Evolutionary conservation across 2,329 filamentous ascomycete genomes (phyloP).

Genomic region (Aschersonia sp.): DNA sequence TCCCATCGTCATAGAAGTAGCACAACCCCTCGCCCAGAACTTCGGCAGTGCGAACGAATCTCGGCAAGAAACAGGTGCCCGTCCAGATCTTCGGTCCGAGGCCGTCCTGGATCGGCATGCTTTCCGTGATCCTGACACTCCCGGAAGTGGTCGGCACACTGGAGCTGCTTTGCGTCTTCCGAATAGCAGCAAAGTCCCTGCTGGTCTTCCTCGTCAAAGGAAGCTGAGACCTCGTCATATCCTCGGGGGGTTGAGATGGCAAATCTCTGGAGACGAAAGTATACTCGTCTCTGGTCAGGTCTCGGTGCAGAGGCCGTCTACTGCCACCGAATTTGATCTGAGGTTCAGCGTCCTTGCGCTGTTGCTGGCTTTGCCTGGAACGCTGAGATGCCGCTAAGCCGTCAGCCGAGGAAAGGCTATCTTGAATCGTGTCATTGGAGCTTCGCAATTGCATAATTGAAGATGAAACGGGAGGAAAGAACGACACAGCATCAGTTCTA

Average conservation of each 20-base stretch:
- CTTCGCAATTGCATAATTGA: constrained; percentile 28
- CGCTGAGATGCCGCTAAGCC: constrained; percentile 29
- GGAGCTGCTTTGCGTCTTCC: constrained; percentile 9
- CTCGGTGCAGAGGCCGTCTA: constrained; percentile 24
- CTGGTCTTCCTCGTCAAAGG: constrained; percentile 19
- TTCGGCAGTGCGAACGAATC: constrained; percentile 47
- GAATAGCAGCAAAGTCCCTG: constrained; percentile 13
- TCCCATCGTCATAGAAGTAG: constrained; percentile 77
- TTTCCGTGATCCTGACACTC: constrained; percentile 22
- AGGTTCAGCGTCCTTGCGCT: constrained; percentile 19
- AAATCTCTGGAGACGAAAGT: constrained; percentile 26
- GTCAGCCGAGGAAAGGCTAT: constrained; percentile 20
- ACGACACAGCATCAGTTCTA: constrained; percentile 27
- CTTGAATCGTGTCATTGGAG: constrained; percentile 29
- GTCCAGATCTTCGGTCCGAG: constrained; percentile 57
- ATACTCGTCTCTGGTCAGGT: constrained; percentile 29
- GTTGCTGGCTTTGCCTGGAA: constrained; percentile 26
- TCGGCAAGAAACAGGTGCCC: constrained; percentile 50
- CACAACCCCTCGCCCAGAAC: constrained; percentile 68
- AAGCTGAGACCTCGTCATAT: constrained; percentile 21
- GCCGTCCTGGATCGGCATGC: constrained; percentile 38
- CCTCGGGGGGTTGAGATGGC: constrained; percentile 17
- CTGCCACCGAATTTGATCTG: constrained; percentile 20
- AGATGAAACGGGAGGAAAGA: constrained; percentile 27
- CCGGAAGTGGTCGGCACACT: constrained; percentile 15